These are phyloP conservation scores for Candida lessepsii DNA, from an alignment of 805 yeast species.

Conservation along the genomic window DNA sequence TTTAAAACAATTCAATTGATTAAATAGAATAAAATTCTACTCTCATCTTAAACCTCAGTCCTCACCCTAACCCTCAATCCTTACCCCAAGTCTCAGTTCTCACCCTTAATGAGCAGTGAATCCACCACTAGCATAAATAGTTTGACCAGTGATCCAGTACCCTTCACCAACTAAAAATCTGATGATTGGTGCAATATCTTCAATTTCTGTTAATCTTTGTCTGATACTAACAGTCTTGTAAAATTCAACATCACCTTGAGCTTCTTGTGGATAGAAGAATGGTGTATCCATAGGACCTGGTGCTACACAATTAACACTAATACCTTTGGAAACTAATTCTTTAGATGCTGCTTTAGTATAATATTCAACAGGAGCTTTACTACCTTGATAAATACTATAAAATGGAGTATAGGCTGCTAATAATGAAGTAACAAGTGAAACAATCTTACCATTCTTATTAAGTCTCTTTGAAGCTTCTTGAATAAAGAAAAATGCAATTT, in stretches of 20 bases:
- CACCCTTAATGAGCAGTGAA: slow-evolving; percentile 53
- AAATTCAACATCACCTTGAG: slow-evolving; percentile 48
- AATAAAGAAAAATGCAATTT: slow-evolving; percentile 60
- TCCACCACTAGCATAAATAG: slow-evolving; percentile 62
- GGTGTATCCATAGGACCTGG: slow-evolving; percentile 72
- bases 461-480: slow-evolving; percentile 54
- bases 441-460: slow-evolving; percentile 52
- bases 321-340: slow-evolving; percentile 45
- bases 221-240: slow-evolving; percentile 52
- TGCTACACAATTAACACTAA: slow-evolving; percentile 56
- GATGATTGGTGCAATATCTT: slow-evolving; percentile 64
- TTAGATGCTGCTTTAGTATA: slow-evolving; percentile 55
- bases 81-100: too few relatives aligned
- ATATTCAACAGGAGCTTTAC: slow-evolving; percentile 55
- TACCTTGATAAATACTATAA: slow-evolving; percentile 55
- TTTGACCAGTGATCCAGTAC: slow-evolving; percentile 70
- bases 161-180: slow-evolving; percentile 63
- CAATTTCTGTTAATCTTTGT: slow-evolving; percentile 53
- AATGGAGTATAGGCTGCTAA: slow-evolving; percentile 62
- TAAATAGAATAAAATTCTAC: too few relatives aligned
- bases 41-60: too few relatives aligned
- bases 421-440: slow-evolving; percentile 59
- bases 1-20: too few relatives aligned
- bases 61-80: too few relatives aligned
- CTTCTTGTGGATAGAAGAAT: slow-evolving; percentile 62